Base-by-base conservation (phyloP, 352 stramenopile species). In the Pythium brachiatum region DNA sequence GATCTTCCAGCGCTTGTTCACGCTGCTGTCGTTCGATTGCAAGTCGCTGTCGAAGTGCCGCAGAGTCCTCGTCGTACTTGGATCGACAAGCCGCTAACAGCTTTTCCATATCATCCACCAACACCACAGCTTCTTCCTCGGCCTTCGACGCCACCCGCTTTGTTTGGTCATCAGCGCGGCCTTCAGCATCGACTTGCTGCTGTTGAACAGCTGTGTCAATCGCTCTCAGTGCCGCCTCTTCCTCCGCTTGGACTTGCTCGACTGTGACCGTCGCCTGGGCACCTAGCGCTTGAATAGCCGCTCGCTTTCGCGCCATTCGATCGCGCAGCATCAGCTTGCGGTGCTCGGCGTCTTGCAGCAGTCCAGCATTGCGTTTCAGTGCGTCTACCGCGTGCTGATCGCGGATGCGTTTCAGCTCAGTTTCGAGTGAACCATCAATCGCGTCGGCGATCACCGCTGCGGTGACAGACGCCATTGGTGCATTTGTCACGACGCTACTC, bases 321-420 rank as follows among this genome's bases (percentile, higher is more conserved):
- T 70, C 64, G n/a, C 57, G 52, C 7, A 70, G 53, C 12, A 46
- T 26, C n/a, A 29, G 29, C 26, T 64, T 63, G 6, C 38, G 64
- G 13, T 48, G 38, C 38, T 70, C 63, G 5, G 56, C 63, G 0
- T 70, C 63, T 2, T 53, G 41, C 9, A 39, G 21, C 16, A 70
- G n/a, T 7, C 53, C 39, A n/a, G 47, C 44, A 0, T 53, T 46
- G 5, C 44, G 39, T 6, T 23, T 16, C 7, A 21, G n/a, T 1
- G 51, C 15, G 13, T 62, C 52, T 8, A 34, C 63, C 26, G 27
- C 41, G 34, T 65, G 51, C 18, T 56, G 38, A 7, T 47, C 43
- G 3, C 56, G 56, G 23, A 65, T 20, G 0, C 57, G 50, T 18
- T 39, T n/a, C 3, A 70, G 32, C 15, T 64, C 39, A 1, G 34